These are phyloP conservation scores for Jatropha podagrica DNA, from an alignment of 441 rosid species.

Conservation along the genomic window DNA sequence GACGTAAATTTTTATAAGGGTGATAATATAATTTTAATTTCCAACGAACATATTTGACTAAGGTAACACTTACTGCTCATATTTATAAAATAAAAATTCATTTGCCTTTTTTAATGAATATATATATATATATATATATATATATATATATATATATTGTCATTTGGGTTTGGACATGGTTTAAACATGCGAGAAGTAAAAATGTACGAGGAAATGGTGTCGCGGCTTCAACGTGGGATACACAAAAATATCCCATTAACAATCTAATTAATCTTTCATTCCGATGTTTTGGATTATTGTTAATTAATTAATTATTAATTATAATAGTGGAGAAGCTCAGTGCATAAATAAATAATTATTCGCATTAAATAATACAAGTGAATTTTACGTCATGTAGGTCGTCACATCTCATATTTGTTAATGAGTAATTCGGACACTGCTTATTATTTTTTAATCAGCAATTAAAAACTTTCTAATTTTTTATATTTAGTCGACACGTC, in stretches of 20 bases:
- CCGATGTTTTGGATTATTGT: slow-evolving; percentile 14
- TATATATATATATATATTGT: too few species aligned
- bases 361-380: slow-evolving; percentile 3
- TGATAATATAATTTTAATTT: too few species aligned
- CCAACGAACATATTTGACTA: too few species aligned
- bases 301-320: background rate
- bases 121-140: too few species aligned
- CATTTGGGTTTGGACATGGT: too few species aligned
- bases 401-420: slow-evolving; percentile 33
- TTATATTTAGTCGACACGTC: slow-evolving; percentile 23
- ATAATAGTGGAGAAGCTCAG: background rate
- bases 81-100: too few species aligned
- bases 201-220: slow-evolving; percentile 52
- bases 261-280: slow-evolving; percentile 8
- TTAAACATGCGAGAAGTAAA: slow-evolving; percentile 22
- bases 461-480: background rate
- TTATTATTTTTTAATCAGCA: background rate
- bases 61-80: too few species aligned
- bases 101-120: too few species aligned
- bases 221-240: slow-evolving; percentile 26
- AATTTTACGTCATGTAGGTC: slow-evolving; percentile 43
- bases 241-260: background rate
- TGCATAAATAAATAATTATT: background rate
- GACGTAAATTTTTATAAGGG: too few species aligned
- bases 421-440: background rate